Evolutionary conservation across 2,329 filamentous ascomycete species (phyloP).

Genomic region (Apiospora hydei): DNA sequence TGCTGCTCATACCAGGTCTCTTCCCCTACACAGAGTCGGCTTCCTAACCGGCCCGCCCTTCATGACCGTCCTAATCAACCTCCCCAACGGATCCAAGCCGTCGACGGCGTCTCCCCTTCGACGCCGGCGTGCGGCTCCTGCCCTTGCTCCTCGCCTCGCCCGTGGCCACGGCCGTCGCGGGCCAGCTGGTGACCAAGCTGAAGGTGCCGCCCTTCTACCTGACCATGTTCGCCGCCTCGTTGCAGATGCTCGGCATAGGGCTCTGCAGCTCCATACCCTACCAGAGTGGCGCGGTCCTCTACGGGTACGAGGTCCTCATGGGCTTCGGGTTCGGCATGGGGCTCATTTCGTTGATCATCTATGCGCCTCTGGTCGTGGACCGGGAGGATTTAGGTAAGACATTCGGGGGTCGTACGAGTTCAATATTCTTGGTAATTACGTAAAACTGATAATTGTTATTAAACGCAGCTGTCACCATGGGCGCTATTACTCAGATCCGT

Average conservation of each 20-base stretch:
- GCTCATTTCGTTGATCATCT: constrained; percentile 41
- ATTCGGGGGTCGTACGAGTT: background rate
- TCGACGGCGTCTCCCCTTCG: constrained; percentile 40
- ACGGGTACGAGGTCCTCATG: constrained; percentile 46
- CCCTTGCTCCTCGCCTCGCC: constrained; percentile 44
- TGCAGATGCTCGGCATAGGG: constrained; percentile 45
- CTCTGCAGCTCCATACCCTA: constrained; percentile 38
- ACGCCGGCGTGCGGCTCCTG: constrained; percentile 44
- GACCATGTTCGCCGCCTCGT: constrained; percentile 36
- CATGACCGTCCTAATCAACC: constrained; percentile 44
- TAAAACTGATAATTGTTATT: constrained; percentile 16
- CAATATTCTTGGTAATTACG: background rate
- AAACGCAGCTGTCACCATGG: constrained; percentile 43
- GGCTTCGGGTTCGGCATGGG: constrained; percentile 47
- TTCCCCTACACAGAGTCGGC: constrained; percentile 32
- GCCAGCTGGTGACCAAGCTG: constrained; percentile 38
- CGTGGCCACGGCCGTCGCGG: constrained; percentile 40
- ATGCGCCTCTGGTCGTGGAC: constrained; percentile 41
- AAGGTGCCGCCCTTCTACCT: constrained; percentile 42
- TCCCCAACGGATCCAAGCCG: constrained; percentile 46
- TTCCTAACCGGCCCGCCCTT: constrained; percentile 45
- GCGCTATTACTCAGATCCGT: constrained; percentile 47
- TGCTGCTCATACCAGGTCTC: background rate
- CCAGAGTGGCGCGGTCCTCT: constrained; percentile 33
- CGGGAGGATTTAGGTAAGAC: constrained; percentile 40